Conservation (phyloP, 768 basidiomycete genomes). For the Hygrocybe coccinea region DNA sequence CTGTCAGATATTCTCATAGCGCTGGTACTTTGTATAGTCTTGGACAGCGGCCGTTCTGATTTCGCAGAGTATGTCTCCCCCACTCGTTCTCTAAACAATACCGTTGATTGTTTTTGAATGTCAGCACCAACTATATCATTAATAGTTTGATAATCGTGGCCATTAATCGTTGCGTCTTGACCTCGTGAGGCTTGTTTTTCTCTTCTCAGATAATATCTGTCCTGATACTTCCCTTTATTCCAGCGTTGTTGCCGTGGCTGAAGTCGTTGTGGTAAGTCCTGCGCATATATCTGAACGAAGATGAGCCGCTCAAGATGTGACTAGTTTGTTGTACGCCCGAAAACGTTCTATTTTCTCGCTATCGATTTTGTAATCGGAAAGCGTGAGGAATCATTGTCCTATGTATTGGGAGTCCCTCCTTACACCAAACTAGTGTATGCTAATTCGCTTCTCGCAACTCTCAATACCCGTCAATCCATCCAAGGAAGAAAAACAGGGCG, state of each 20-base stretch:
- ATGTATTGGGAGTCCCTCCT: background rate
- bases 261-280: constrained; percentile 33
- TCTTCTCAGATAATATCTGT: background rate
- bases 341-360: constrained; percentile 44
- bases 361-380: constrained; percentile 52
- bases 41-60: constrained; percentile 38
- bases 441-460: constrained; percentile 42
- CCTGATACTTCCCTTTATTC: background rate
- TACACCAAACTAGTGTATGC: constrained; percentile 35
- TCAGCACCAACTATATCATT: constrained; percentile 38
- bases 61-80: constrained; percentile 28
- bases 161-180: constrained; percentile 48
- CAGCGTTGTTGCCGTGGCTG: constrained; percentile 37
- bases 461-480: constrained; percentile 39
- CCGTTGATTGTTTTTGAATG: background rate
- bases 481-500: constrained; percentile 20
- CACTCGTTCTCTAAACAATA: background rate
- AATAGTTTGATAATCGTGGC: constrained; percentile 45
- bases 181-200: constrained; percentile 36
- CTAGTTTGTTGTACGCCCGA: constrained; percentile 38
- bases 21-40: constrained; percentile 36
- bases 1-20: constrained; percentile 46
- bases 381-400: constrained; percentile 25
- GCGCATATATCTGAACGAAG: background rate
- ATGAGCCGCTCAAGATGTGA: background rate